Evolutionary conservation across 306 rosid species (phyloP).

Genomic region (Clitoria ternatea): DNA sequence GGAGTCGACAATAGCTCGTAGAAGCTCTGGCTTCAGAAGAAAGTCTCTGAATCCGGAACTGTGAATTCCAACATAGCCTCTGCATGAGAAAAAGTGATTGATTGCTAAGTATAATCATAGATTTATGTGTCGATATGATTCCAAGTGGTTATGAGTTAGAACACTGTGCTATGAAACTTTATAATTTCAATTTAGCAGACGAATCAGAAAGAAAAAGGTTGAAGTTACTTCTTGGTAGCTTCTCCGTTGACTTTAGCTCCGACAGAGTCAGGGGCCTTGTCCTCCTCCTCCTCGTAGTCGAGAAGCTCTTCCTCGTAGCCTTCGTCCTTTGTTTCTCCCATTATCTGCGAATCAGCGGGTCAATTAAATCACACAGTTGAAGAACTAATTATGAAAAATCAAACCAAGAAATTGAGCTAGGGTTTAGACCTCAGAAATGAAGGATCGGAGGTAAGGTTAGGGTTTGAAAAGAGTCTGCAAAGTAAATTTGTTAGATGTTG

Average conservation of each 20-base stretch:
- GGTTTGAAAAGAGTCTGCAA: slow-evolving; percentile 66
- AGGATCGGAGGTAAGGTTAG: slow-evolving; percentile 22
- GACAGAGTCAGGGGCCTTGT: slow-evolving; percentile 75
- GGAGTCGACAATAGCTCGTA: slow-evolving; percentile 94
- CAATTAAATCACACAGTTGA: background rate
- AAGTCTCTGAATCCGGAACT: slow-evolving; percentile 99
- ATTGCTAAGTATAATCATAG: background rate
- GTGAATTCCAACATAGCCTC: slow-evolving; percentile 99
- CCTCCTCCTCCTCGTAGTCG: slow-evolving; percentile 97
- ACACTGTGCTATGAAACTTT: no score
- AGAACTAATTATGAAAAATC: background rate
- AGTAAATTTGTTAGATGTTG: slow-evolving; percentile 67
- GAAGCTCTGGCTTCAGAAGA: slow-evolving; percentile 98
- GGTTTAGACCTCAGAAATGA: slow-evolving; percentile 48
- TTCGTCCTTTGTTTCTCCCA: slow-evolving; percentile 92
- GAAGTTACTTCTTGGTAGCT: slow-evolving; percentile 76
- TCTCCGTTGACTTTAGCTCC: slow-evolving; percentile 88
- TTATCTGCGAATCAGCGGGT: slow-evolving; percentile 32
- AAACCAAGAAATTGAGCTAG: background rate
- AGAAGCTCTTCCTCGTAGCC: slow-evolving; percentile 95
- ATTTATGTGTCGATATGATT: no score
- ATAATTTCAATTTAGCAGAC: no score
- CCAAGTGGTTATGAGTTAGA: no score
- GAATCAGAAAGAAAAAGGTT: no score
- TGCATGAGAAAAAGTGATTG: background rate